Evolutionary conservation across 2,329 filamentous ascomycete species (phyloP).

Genomic region (Lasiodiplodia citricola): DNA sequence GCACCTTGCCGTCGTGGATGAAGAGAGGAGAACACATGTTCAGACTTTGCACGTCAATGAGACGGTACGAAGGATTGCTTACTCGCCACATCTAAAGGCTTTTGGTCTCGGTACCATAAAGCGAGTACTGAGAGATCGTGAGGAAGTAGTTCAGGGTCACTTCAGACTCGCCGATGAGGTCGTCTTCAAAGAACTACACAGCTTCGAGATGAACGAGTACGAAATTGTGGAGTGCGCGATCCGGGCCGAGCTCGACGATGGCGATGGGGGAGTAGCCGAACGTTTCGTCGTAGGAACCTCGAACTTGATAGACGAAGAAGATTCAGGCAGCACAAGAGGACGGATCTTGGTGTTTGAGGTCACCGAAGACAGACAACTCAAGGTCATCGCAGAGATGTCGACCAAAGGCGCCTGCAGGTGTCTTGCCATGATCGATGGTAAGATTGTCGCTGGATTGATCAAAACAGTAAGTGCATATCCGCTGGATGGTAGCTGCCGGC

Average conservation of each 20-base stretch:
- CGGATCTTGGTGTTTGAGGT: constrained; percentile 86
- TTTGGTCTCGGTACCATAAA: constrained; percentile 89
- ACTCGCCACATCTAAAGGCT: constrained; percentile 76
- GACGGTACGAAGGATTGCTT: constrained; percentile 85
- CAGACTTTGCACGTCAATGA: constrained; percentile 78
- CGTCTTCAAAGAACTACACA: constrained; percentile 78
- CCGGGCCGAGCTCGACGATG: constrained; percentile 71
- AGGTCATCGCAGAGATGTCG: constrained; percentile 69
- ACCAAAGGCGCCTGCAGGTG: constrained; percentile 83
- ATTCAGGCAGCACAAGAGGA: constrained; percentile 63
- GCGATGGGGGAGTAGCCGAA: constrained; percentile 65
- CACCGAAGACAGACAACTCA: constrained; percentile 73
- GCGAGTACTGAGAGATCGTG: constrained; percentile 70
- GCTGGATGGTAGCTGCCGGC: no score
- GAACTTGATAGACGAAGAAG: constrained; percentile 67
- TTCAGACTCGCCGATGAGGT: constrained; percentile 92
- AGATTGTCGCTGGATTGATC: constrained; percentile 84
- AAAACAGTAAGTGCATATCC: constrained; percentile 69
- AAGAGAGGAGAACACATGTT: constrained; percentile 85
- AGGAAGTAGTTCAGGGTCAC: constrained; percentile 78
- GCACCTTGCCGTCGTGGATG: constrained; percentile 81
- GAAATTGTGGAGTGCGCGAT: constrained; percentile 89
- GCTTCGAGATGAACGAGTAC: constrained; percentile 66
- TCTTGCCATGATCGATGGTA: constrained; percentile 71
- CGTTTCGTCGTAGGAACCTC: constrained; percentile 92